phyloP scores from a whole-genome alignment of 257 asterid species.

The Jacaranda copaia region DNA sequence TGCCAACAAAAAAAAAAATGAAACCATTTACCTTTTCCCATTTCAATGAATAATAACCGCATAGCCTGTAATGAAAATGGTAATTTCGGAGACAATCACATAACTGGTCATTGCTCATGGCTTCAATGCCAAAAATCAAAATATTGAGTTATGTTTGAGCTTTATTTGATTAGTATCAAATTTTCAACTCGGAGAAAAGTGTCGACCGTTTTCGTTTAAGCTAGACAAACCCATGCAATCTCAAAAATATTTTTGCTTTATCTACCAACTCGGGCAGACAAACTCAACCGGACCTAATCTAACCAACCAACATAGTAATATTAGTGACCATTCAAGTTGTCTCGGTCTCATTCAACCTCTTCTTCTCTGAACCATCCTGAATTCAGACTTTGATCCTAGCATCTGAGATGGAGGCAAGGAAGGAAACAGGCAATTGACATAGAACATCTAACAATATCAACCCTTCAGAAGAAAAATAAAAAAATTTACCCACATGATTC shows the following conservation, averaged over 20 bases:
- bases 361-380: not conserved
- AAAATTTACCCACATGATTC: slow-evolving; percentile 6
- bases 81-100: not conserved
- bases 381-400: not conserved
- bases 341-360: not conserved
- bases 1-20: too few species aligned
- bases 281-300: not conserved
- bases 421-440: not conserved
- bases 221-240: too few species aligned
- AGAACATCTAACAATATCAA: not conserved
- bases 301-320: too few species aligned
- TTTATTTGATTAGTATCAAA: too few species aligned
- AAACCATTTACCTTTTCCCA: not conserved
- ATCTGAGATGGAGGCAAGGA: not conserved
- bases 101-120: too few species aligned
- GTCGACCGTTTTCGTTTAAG: too few species aligned
- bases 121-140: too few species aligned
- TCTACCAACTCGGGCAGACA: too few species aligned
- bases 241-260: too few species aligned
- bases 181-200: too few species aligned
- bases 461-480: not conserved
- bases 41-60: not conserved
- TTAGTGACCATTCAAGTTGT: not conserved
- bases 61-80: not conserved
- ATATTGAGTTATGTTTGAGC: too few species aligned